These are phyloP conservation scores for Salvia splendens DNA, from an alignment of 257 asterid genomes.

Conservation along the genomic window DNA sequence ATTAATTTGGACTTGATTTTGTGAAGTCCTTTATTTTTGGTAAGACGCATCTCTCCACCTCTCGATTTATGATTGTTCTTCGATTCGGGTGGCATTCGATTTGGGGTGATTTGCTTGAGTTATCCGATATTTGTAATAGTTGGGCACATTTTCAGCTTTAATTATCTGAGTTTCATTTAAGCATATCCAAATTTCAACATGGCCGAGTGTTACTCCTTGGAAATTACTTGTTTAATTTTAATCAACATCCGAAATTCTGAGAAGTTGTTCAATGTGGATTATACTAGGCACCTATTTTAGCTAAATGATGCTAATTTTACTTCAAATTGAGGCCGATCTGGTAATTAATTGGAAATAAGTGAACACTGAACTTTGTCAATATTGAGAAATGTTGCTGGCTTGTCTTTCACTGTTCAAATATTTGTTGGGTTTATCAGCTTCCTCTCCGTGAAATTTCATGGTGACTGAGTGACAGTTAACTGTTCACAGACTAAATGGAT, in stretches of 20 bases:
- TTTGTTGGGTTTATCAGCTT: conserved; percentile 1
- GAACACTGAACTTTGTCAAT: neutral
- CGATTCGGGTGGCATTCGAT: neutral
- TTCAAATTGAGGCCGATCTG: neutral
- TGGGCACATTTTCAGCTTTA: neutral
- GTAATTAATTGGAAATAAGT: neutral
- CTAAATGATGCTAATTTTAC: neutral
- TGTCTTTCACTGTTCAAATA: no score
- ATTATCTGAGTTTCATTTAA: neutral
- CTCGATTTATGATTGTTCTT: neutral
- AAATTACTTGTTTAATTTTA: no score
- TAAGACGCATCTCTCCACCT: neutral
- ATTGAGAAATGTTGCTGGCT: no score
- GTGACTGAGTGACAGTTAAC: no score
- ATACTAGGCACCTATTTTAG: neutral
- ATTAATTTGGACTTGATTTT: neutral
- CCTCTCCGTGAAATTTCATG: neutral
- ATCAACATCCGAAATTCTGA: neutral
- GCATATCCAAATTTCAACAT: neutral
- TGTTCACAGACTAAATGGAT: neutral
- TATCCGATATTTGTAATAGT: neutral
- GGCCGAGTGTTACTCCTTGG: no score
- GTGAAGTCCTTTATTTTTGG: conserved; percentile 2
- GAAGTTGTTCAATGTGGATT: neutral
- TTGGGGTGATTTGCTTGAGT: neutral